Evolutionary conservation across 805 yeast species (phyloP).

Genomic region (Suhomyces faveliae): DNA sequence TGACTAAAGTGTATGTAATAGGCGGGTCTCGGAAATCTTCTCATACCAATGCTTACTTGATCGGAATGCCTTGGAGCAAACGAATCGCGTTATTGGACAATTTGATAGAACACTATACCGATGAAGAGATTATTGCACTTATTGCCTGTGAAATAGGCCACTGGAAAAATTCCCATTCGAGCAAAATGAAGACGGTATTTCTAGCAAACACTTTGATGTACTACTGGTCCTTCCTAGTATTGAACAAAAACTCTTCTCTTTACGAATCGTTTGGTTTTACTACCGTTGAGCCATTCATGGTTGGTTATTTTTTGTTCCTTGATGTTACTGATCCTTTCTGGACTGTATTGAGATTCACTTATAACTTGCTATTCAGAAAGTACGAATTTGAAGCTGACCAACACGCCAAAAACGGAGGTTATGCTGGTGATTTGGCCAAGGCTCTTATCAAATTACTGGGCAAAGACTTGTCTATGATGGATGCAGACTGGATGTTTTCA

Average conservation of each 20-base stretch:
- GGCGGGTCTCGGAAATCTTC: conserved; percentile 96
- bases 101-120: conserved; percentile 73
- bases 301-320: conserved; percentile 78
- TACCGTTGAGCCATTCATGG: conserved; percentile 61
- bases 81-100: conserved; percentile 94
- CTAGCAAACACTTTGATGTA: conserved; percentile 64
- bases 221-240: conserved; percentile 74
- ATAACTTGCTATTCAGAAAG: conserved; percentile 74
- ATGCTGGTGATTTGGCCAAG: conserved; percentile 60
- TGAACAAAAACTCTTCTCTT: conserved; percentile 75
- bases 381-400: conserved; percentile 93
- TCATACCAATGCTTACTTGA: conserved; percentile 95
- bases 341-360: conserved; percentile 60
- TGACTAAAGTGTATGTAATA: conserved; percentile 78
- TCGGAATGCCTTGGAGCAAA: conserved; percentile 96
- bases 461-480: conserved; percentile 81
- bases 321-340: conserved; percentile 80
- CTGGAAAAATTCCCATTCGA: conserved; percentile 88
- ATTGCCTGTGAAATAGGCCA: conserved; percentile 99
- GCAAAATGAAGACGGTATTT: conserved; percentile 65
- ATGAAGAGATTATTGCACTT: conserved; percentile 85
- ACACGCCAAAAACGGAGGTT: conserved; percentile 75
- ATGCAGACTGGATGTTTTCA: conserved; percentile 86
- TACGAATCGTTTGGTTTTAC: conserved; percentile 77
- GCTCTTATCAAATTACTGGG: conserved; percentile 75